Percentiles rank a stretch among this genome's conserved stretches.
These are phyloP conservation scores for Trichosporon coremiiforme DNA, from an alignment of 1,284 basidiomycete species.

Conservation along the genomic window DNA sequence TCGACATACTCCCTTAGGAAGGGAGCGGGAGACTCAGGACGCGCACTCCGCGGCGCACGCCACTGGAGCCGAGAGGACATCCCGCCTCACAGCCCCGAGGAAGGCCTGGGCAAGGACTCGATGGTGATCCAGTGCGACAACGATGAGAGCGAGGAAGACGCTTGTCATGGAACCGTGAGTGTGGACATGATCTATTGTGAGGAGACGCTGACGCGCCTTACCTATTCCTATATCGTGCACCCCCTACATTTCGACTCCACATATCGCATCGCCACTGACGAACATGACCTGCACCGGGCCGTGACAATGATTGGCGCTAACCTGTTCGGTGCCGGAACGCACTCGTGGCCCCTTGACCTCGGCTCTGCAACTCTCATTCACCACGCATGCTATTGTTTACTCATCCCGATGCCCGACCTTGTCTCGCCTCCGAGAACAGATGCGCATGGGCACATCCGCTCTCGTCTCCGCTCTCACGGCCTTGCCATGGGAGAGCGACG, in stretches of 20 bases:
- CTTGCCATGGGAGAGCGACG: conserved; percentile 47
- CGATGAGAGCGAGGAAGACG: background rate
- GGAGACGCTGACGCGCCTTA: background rate
- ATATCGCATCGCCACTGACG: background rate
- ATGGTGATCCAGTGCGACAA: background rate
- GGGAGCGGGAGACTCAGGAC: background rate
- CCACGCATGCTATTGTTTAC: conserved; percentile 4
- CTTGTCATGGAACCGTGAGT: conserved; percentile 9
- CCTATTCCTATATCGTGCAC: background rate
- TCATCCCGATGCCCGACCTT: conserved; percentile 5
- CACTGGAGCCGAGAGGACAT: conserved; percentile 5
- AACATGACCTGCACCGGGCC: background rate
- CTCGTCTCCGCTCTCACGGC: conserved; percentile 52
- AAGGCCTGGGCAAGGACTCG: conserved; percentile 11
- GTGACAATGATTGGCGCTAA: too few species aligned
- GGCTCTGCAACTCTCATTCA: background rate
- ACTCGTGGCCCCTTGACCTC: background rate
- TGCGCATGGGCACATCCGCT: conserved; percentile 53
- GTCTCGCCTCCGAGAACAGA: conserved; percentile 30
- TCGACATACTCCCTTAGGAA: background rate
- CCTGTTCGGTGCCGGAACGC: conserved; percentile 1
- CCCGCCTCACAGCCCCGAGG: background rate
- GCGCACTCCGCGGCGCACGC: background rate
- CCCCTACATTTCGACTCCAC: background rate
- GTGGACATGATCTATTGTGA: background rate